A percentile compares a stretch with the other conserved stretches of the same genome.
These are phyloP conservation scores for Solanum bukasovii DNA, from an alignment of 257 asterid genomes.

Conservation along the genomic window DNA sequence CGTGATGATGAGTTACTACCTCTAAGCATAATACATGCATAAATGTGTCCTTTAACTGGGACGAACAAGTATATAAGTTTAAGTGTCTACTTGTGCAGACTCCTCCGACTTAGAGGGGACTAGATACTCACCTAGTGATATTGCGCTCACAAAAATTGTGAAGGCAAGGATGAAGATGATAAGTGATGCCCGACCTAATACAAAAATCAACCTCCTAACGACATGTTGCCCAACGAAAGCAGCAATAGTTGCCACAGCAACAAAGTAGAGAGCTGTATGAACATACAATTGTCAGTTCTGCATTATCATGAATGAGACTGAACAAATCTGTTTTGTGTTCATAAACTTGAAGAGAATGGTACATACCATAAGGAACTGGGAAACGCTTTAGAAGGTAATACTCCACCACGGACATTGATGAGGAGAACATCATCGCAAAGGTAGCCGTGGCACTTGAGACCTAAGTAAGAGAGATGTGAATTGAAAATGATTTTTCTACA, in stretches of 20 bases:
- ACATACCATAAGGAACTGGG: constrained; percentile 88
- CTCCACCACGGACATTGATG: constrained; percentile 96
- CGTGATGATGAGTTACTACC: not conserved
- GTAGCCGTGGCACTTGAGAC: constrained; percentile 99
- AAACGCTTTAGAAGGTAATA: constrained; percentile 85
- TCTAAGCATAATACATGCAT: not conserved
- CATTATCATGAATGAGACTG: not conserved
- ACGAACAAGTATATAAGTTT: not conserved
- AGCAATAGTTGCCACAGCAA: constrained; percentile 67
- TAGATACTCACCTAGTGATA: constrained; percentile 60
- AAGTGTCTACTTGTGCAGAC: not conserved
- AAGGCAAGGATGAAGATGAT: constrained; percentile 80
- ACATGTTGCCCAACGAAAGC: constrained; percentile 88
- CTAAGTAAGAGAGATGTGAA: constrained; percentile 14
- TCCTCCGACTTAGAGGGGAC: no score
- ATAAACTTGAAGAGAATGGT: not conserved
- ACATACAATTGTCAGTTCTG: not conserved
- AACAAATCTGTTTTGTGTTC: not conserved
- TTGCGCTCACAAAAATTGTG: constrained; percentile 88
- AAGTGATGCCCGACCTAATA: constrained; percentile 82
- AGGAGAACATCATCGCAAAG: constrained; percentile 96
- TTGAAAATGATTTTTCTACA: not conserved
- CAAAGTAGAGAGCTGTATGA: constrained; percentile 64
- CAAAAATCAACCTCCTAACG: constrained; percentile 53
- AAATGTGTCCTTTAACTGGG: no score